Base-by-base conservation (phyloP, 164 flowering plant species). In the Magnolia changhungtana region DNA sequence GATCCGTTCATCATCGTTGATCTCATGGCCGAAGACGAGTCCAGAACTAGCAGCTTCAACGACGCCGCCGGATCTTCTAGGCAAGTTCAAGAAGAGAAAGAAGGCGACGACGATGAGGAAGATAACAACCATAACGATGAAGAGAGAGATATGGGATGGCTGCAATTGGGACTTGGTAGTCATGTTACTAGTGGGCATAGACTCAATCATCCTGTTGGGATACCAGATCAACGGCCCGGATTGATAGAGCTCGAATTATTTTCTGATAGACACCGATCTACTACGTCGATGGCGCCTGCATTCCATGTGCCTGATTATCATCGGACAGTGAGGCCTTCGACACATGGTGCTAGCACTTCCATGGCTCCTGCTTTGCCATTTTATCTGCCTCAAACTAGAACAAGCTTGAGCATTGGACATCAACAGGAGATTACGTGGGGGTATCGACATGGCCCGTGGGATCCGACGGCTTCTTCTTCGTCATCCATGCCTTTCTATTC, bases 141-240 rank as follows among this genome's bases (percentile, higher is more conserved):
- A 4, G 72, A 68, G 5, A 74, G 72, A 6, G 86, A 89, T 6
- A 86, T 82, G 18, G 84, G 83, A n/a, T 94, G 98, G 98, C 88
- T 94, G 13, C 96, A 88, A 81, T 81, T 94, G 72, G 88, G 96
- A 45, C 82, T 94, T 31, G 97, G 96, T 0, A 77, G 82, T 59
- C 76, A 71, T 23, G 31, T 68, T 7, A 49, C 51, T 8, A 55
- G 70, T 52, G 21, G 59, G 21, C 79, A 49, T 7, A 73, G 79
- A 67, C 76, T 71, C 31, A 31, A 20, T 52, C 69, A 66, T 21
- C 59, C 58, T n/a, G 51, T 13, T 64, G 23, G 13, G 49, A 67
- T 21, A 7, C 0, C 77, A 72, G 72, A 3, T 58, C 80, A 29
- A 58, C 29, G 70, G 50, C 75, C 80, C 4, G 80, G 78, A 45